phyloP scores from a whole-genome alignment of 768 basidiomycete genomes.

The Mycena vulgaris region DNA sequence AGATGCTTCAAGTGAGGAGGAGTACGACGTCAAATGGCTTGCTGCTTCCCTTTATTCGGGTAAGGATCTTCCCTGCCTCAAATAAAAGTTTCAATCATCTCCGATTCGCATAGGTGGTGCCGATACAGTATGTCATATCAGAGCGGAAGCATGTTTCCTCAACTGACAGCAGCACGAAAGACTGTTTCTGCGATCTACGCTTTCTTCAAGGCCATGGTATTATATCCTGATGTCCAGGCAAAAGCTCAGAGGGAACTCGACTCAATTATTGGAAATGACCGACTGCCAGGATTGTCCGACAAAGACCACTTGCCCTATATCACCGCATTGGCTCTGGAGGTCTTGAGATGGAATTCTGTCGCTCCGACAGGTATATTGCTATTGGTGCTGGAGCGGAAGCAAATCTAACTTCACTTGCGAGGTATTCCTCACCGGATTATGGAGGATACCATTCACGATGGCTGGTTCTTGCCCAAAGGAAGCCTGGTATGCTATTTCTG shows the following conservation, averaged over 20 bases:
- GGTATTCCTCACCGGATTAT: constrained; percentile 59
- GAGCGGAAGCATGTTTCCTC: neutral
- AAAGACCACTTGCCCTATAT: constrained; percentile 57
- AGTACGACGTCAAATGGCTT: constrained; percentile 60
- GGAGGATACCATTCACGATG: constrained; percentile 60
- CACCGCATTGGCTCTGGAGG: constrained; percentile 55
- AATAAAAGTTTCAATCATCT: neutral
- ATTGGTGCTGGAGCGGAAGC: neutral
- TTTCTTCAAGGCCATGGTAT: constrained; percentile 57
- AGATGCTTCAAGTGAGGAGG: constrained; percentile 46
- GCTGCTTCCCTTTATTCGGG: constrained; percentile 63
- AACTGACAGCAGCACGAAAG: constrained; percentile 41
- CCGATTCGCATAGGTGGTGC: constrained; percentile 54
- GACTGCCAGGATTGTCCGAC: constrained; percentile 57
- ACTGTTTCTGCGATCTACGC: constrained; percentile 55
- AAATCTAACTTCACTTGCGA: constrained; percentile 37
- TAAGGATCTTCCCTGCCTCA: neutral
- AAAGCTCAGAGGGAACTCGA: constrained; percentile 62
- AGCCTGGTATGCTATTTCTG: constrained; percentile 31
- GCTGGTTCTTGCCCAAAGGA: constrained; percentile 62
- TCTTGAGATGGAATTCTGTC: constrained; percentile 54
- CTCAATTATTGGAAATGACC: constrained; percentile 53
- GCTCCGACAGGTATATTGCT: constrained; percentile 50
- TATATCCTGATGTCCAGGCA: constrained; percentile 54
- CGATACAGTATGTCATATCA: constrained; percentile 51